Percentiles rank a stretch among this genome's conserved stretches.
Conservation (phyloP, 257 asterid genomes). For the Voacanga thouarsii region DNA sequence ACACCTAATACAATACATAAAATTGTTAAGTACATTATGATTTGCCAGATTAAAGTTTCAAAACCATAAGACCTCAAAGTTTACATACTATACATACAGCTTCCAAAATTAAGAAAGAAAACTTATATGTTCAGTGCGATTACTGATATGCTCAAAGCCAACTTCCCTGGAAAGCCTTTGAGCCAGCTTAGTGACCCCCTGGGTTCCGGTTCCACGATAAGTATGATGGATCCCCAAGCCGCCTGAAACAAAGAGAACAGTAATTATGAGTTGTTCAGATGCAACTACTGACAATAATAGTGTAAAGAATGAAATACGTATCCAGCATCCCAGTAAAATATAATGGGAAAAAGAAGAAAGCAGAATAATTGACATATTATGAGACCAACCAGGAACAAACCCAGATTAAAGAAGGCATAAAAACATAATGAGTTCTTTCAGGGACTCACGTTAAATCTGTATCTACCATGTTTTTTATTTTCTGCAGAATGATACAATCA, state of each 20-base stretch:
- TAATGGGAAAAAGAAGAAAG: background rate
- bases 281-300: background rate
- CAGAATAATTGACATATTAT: background rate
- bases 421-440: background rate
- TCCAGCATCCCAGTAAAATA: background rate
- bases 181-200: conserved; percentile 52
- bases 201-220: conserved; percentile 88
- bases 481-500: background rate
- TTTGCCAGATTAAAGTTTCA: background rate
- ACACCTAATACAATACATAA: background rate
- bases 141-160: conserved; percentile 3
- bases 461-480: background rate
- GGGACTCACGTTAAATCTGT: background rate
- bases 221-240: conserved; percentile 91
- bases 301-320: background rate
- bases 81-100: conserved; percentile 13
- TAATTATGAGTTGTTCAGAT: background rate
- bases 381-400: background rate
- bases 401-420: background rate
- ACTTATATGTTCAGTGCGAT: background rate
- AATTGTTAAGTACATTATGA: background rate
- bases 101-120: background rate
- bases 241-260: conserved; percentile 47
- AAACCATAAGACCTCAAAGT: conserved; percentile 7
- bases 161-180: background rate